Evolutionary conservation across 257 asterid species (phyloP), one percentile per base, ranked within the genome.

Genomic region (Lycium barbarum): DNA sequence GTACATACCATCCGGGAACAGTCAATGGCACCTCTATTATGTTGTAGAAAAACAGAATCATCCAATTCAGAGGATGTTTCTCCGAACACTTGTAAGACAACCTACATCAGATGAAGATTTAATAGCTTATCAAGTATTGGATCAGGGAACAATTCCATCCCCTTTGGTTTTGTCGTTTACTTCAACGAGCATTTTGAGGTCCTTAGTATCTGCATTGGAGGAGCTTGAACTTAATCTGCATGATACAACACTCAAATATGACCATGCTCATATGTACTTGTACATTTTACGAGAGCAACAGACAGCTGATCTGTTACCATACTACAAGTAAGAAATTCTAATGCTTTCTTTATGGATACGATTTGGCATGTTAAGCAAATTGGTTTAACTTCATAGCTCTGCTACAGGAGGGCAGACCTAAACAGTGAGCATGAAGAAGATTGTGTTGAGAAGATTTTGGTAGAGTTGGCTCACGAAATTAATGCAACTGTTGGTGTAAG

Each of bases 1-100:
- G 78, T 94, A 95, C 79, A 95, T 99, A 58, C 95, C 98, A 83
- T 97, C 99, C 71, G 93, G 99, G 74, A 99, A 97, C 88, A 93
- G 99, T 71, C 99, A 97, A 89, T 97, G 99, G 99, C 99, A 97
- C 92, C 94, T 94, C 63, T 97, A 97, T 88, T 93, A 98, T 38
- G 97, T 95, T 84, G 79, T 84, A 15, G 99, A 97, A 87, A 95
- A 93, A 91, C 91, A 93, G n/a, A 26, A 0, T 26, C 84, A 86
- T 62, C 92, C 92, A 55, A 85, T 93, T 83, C 95, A 88, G 87
- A 94, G 99, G 91, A 89, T 92, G 94, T 97, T 92, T 88, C 95
- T 97, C 63, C 90, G 99, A 89, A 97, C 99, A 67, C 96, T 97
- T 58, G 95, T 97, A 78, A 93, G 99, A 85, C 99, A 95, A 91